These are phyloP conservation scores for Pelomyxa schiedti DNA, from an alignment of 78 protist species.

Conservation along the genomic window DNA sequence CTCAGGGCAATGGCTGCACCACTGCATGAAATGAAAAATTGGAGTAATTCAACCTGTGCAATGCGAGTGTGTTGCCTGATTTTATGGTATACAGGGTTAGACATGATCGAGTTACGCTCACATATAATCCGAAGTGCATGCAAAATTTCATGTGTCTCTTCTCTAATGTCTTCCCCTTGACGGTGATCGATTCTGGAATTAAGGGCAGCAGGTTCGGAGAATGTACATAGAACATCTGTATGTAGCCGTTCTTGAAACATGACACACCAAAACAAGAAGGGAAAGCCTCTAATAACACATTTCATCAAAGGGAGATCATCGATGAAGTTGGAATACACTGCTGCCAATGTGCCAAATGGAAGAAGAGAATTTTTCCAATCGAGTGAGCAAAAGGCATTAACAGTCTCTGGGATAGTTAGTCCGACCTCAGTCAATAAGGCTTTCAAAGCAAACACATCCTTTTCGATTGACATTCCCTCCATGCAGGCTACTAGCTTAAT, in stretches of 20 bases:
- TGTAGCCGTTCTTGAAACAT: slow-evolving; percentile 4
- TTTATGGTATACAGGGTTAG: slow-evolving; percentile 2
- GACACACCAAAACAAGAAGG: slow-evolving; percentile 1
- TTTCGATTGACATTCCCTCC: too few species aligned
- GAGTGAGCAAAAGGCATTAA: slow-evolving; percentile 6
- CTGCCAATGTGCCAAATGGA: background rate
- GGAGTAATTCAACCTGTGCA: background rate
- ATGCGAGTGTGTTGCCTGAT: background rate
- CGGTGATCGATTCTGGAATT: slow-evolving; percentile 9
- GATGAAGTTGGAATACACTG: background rate
- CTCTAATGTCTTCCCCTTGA: background rate
- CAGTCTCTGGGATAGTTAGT: too few species aligned
- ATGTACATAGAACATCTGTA: background rate
- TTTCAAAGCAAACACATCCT: too few species aligned
- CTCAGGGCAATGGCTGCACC: slow-evolving; percentile 9
- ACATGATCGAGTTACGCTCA: slow-evolving; percentile 6
- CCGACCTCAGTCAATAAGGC: too few species aligned
- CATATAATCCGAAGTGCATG: slow-evolving; percentile 3
- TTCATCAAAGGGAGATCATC: background rate
- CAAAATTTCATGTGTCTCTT: slow-evolving; percentile 9
- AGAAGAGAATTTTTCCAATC: background rate
- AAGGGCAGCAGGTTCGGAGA: slow-evolving; percentile 3
- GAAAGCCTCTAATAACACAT: background rate
- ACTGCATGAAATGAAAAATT: slow-evolving; percentile 2
- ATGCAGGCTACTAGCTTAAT: too few species aligned